Evolutionary conservation across 2,329 filamentous ascomycete species (phyloP), one percentile per base, ranked within the genome.

Genomic region (Neopestalotiopsis rosae): DNA sequence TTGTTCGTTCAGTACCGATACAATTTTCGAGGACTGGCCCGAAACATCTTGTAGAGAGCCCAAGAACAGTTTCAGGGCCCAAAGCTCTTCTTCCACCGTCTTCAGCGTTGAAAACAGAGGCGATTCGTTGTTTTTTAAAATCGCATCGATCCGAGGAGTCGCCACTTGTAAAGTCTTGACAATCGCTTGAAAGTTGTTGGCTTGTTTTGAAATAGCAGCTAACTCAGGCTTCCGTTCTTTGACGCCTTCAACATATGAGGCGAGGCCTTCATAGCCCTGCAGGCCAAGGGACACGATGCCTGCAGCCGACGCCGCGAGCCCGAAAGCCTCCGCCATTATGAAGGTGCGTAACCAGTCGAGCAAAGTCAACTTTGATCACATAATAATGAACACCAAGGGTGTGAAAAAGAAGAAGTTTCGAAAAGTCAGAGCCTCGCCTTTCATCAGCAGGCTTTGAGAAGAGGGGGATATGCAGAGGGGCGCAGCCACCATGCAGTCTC

Each of bases 281-380:
- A 62, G 59, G 5, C 59, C 59, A 14, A 62, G 59, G 34, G 59
- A 62, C n/a, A 62, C 34, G 59, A 62, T 62, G 34, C 59, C 59
- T 34, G 59, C 59, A n/a, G 59, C 59, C 34, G 59, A 62, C 59
- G 59, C 59, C 24, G 34, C 34, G 4, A 62, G 32, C 59, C 30
- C 30, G 34, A 62, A 62, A 7, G 59, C 14, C 13, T 62, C 59
- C 34, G 59, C 59, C 59, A 62, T 62, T 28, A 9, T 4, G 34
- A 56, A 1, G 9, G 17, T 14, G 49, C 49, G 1, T 56, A 1
- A 56, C 49, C 6, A 17, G 17, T 13, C 6, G 9, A 56, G 49
- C 7, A 56, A 56, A 12, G 49, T 56, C 49, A 20, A 3, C 1
- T 56, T 6, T 24, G 20, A 17, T 3, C 49, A 56, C 1, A 10